Base-by-base conservation (phyloP, 2,329 filamentous ascomycete genomes). In the Fusarium sp. region DNA sequence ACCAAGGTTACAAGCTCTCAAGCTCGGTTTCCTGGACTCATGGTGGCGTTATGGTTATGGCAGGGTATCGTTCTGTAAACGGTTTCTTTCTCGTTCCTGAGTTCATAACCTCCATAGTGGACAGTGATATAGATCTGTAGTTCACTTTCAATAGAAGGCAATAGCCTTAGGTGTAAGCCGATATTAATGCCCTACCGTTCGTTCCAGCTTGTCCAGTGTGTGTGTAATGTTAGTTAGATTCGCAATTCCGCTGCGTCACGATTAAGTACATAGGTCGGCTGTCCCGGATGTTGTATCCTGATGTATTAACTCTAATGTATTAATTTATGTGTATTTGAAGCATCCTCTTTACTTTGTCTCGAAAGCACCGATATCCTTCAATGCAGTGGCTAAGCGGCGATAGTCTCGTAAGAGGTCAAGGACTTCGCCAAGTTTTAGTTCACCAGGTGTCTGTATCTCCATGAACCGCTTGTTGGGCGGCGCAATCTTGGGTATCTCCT, bases 391-490 rank as follows among this genome's bases (percentile, higher is more conserved):
- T 48, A 95, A 80, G 55, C 92, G 84, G 73, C 92, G 88, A 75
- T 95, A 95, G 78, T 95, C 92, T 58, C 88, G 85, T 23, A 95
- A 80, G 50, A 95, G 81, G 59, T 92, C 88, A 25, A 91, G 80
- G 20, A 95, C 89, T 74, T 95, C 93, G n/a, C 89, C 87, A 27
- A 95, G 82, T 58, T 85, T 89, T 28, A 95, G 82, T 48, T 95
- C 92, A 1, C 86, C 86, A 0, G 90, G 89, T 75, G 90, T 90
- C 73, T 91, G 85, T 59, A 91, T 78, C 72, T 93, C 90, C 82
- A 94, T 86, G 77, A 94, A 94, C 53, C 89, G 87, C 77, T 89
- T 87, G 68, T 90, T 89, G 0, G 92, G 92, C 27, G 91, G 91
- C 9, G 87, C 83, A 34, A 91, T 82, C 76, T 87, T 89, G 16